Evolutionary conservation across 2,329 filamentous ascomycete genomes (phyloP), one percentile per base, ranked within the genome.

Genomic region (Colletotrichum sp.): DNA sequence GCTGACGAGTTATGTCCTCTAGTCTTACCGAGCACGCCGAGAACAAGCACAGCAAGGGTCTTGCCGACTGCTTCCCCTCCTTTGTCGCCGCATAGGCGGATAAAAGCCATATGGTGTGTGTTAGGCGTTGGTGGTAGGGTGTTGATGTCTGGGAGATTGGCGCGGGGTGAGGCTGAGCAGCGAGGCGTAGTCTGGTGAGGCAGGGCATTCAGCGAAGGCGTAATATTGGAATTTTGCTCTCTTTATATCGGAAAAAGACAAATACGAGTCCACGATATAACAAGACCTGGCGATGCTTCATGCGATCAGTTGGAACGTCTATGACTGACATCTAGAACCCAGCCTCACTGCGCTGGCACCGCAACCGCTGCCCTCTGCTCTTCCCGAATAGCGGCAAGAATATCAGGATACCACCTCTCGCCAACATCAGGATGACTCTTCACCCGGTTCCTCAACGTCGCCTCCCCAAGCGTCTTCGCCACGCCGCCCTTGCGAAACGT

Each of bases 401-500:
- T 90, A 58, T 94, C 91, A 5, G 93, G 93, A 82, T 94, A 95
- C 92, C 95, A 98, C 80, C 92, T 88, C 87, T 96, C 94, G 3
- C 94, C 95, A 2, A 98, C 95, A 83, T 98, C 95, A 5, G 93
- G 94, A 85, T 98, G 95, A 79, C 94, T 96, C 89, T 96, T 97
- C 79, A 98, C 90, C 16, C 95, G 87, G 84, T 98, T 98, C 85
- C 94, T 90, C 82, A 98, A 85, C 74, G 95, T 98, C 13, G 95
- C 95, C 87, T 98, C 95, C 6, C 95, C 95, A 10, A 98, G 85
- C 78, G 90, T 93, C 82, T 90, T 92, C 18, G 92, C 90, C 81
- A 88, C 91, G 72, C 91, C 88, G 18, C 94, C 94, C 77, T 89
- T 92, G 28, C 93, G 90, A 81, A 98, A 98, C 4, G 95, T 97